Conservation (phyloP, 768 basidiomycete genomes). For the Boletus subcaerulescens region DNA sequence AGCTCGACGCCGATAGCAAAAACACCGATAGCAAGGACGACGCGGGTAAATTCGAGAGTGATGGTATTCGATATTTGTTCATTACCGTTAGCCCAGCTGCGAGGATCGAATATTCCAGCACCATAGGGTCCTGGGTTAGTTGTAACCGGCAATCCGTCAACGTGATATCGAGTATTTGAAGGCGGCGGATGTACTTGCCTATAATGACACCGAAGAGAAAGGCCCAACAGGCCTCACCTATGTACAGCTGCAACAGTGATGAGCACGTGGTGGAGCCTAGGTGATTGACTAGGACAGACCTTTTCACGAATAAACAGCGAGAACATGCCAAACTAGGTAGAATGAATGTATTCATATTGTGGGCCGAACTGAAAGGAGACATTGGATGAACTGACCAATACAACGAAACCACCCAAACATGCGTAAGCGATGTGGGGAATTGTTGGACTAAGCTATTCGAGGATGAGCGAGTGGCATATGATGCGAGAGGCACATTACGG, state of each 20-base stretch:
- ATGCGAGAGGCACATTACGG: not conserved
- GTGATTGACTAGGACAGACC: constrained; percentile 36
- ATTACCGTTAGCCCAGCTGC: constrained; percentile 59
- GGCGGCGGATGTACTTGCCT: constrained; percentile 41
- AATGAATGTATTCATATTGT: not conserved
- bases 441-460: constrained; percentile 42
- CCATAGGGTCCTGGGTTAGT: constrained; percentile 69
- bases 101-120: constrained; percentile 77
- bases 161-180: not conserved
- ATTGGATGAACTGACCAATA: constrained; percentile 47
- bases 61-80: constrained; percentile 62
- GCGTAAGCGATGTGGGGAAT: constrained; percentile 77
- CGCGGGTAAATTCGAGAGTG: constrained; percentile 84
- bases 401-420: constrained; percentile 78
- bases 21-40: constrained; percentile 93
- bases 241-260: constrained; percentile 57
- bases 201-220: constrained; percentile 92
- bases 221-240: constrained; percentile 96
- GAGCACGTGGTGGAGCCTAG: not conserved
- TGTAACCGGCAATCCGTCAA: constrained; percentile 1
- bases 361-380: not conserved
- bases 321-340: constrained; percentile 85
- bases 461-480: constrained; percentile 1
- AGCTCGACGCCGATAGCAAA: constrained; percentile 98
- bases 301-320: constrained; percentile 87